A percentile compares a stretch with the other conserved stretches of the same genome.
Evolutionary conservation across 2,329 filamentous ascomycete genomes (phyloP).

Genomic region (Colletotrichum camelliae): DNA sequence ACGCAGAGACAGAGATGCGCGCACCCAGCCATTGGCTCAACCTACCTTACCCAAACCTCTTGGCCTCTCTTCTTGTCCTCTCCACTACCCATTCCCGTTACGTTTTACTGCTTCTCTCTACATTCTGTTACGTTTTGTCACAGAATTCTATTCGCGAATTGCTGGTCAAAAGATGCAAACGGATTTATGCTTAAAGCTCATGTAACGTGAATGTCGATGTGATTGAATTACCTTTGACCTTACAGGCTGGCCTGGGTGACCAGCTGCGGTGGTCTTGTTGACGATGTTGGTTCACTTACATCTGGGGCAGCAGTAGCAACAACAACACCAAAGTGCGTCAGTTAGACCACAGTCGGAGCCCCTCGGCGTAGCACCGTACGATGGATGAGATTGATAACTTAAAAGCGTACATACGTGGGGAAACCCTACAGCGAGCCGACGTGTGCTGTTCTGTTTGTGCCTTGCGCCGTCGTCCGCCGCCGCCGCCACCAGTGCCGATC

Average conservation of each 20-base stretch:
- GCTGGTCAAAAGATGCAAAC: neutral
- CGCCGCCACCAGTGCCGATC: conserved; percentile 6
- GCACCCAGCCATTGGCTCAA: neutral
- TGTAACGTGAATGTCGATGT: neutral
- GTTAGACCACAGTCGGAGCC: neutral
- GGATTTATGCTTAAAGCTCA: neutral
- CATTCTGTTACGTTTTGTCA: neutral
- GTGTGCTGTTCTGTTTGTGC: neutral
- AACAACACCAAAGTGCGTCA: neutral
- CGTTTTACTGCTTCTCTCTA: neutral
- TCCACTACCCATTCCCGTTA: neutral
- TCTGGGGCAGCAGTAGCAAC: neutral
- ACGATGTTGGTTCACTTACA: neutral
- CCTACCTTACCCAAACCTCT: neutral
- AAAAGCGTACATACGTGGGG: neutral
- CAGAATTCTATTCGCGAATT: neutral
- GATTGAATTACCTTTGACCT: neutral
- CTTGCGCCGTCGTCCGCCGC: neutral
- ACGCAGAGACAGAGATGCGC: neutral
- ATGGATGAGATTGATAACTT: conserved; percentile 1
- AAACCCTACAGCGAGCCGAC: neutral
- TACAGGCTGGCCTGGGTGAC: neutral
- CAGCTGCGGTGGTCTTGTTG: neutral
- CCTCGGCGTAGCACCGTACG: conserved; percentile 6
- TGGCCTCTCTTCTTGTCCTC: neutral